Evolutionary conservation across 306 rosid genomes (phyloP), one percentile per base, ranked within the genome.

Genomic region (Leucaena leucocephala): DNA sequence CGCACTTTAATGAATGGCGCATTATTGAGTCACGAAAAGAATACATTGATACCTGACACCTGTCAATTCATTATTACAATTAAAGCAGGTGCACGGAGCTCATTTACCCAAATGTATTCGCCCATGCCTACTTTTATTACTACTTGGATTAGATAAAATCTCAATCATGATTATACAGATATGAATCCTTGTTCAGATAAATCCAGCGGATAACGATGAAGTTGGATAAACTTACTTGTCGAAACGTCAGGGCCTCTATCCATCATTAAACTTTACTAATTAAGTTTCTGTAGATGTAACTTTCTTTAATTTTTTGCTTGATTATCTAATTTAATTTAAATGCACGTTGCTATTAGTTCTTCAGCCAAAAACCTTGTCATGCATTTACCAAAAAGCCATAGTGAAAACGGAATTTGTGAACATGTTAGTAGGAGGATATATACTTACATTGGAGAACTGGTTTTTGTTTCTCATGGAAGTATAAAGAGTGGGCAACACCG

Each of bases 401-500:
- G 12, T 2, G 13, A 55, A 19, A 8, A 55, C 27, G 13, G 48
- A 44, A 44, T 44, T 1, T 2, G 11, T 55, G 27, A 55, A 9
- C 2, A 12, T 46, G 50, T 19, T 7, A 4, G 5, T 10, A 17
- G 59, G 27, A 1, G 3, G 7, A 36, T 10, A 4, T 5, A 17
- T 14, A 70, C 97, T 89, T 82, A 92, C 97, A 77, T 72, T 84
- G 13, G 93, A 78, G 85, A 90, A 94, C 21, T 89, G 98, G 17
- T n/a, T 84, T 83, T 85, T 94, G 72, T 87, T 80, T 43, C 72
- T 88, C 96, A 90, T 94, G 5, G 96, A 88, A 66, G 86, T 86
- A 81, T 92, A 90, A 44, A 92, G 90, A 4, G 93, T 86, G 10
- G 97, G 97, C 72, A 92, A 88, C 50, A 94, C 83, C 0, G 98